Conservation (phyloP, 768 basidiomycete genomes). For the Tylopilus sp. region DNA sequence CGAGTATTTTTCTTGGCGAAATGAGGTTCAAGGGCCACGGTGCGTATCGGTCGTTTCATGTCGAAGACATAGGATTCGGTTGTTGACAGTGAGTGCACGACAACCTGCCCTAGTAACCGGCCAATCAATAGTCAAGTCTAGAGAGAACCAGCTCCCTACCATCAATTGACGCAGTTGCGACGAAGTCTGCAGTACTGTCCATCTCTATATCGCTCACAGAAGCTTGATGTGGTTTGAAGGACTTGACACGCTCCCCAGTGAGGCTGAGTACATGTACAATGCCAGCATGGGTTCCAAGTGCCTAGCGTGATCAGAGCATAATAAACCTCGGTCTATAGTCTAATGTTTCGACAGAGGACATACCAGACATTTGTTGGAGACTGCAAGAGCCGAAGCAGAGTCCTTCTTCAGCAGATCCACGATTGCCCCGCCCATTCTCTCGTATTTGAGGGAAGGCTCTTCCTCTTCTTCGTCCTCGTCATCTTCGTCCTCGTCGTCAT, state of each 20-base stretch:
- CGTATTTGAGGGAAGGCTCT: constrained; percentile 90
- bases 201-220: constrained; percentile 83
- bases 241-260: constrained; percentile 78
- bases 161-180: constrained; percentile 91
- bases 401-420: constrained; percentile 85
- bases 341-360: constrained; percentile 1
- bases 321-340: not conserved
- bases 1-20: constrained; percentile 77
- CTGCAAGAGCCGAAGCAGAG: constrained; percentile 77
- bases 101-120: constrained; percentile 72
- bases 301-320: constrained; percentile 43
- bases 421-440: constrained; percentile 68
- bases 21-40: constrained; percentile 85
- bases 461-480: constrained; percentile 78
- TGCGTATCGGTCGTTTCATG: constrained; percentile 88
- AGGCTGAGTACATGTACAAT: constrained; percentile 84
- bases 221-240: constrained; percentile 86
- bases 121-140: constrained; percentile 53
- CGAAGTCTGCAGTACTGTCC: constrained; percentile 82
- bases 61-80: constrained; percentile 83
- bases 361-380: constrained; percentile 74
- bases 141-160: constrained; percentile 46
- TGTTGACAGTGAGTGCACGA: constrained; percentile 77
- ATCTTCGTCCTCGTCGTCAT: constrained; percentile 44
- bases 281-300: constrained; percentile 90